These are phyloP conservation scores for Picea abies DNA, from an alignment of 83 land plant species.

Conservation along the genomic window DNA sequence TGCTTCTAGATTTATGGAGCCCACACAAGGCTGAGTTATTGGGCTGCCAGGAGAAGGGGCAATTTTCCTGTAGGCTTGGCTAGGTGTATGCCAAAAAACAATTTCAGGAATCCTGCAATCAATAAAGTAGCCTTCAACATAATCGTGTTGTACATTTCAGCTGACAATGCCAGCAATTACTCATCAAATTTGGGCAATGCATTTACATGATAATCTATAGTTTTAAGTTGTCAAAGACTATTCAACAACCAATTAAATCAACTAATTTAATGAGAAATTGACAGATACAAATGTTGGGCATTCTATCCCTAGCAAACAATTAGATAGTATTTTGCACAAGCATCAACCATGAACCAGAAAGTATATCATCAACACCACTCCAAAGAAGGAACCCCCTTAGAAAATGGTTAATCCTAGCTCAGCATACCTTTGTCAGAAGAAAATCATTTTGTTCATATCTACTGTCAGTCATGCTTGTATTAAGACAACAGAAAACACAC, in stretches of 20 bases:
- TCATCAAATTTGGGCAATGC: not conserved
- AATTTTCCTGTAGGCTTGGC: conserved; percentile 55
- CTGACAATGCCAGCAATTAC: not conserved
- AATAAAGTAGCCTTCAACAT: not conserved
- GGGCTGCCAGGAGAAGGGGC: conserved; percentile 37
- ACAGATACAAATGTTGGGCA: not conserved
- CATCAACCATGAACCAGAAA: not conserved
- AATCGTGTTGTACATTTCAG: not conserved
- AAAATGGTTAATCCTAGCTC: too few relatives aligned
- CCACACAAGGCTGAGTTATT: conserved; percentile 76
- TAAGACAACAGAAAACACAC: too few relatives aligned
- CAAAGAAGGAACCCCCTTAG: too few relatives aligned
- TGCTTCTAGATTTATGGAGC: conserved; percentile 81
- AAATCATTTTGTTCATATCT: too few relatives aligned
- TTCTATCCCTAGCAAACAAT: not conserved
- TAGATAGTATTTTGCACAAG: not conserved
- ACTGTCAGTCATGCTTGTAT: too few relatives aligned
- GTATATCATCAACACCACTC: too few relatives aligned
- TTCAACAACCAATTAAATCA: too few relatives aligned
- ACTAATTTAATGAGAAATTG: not conserved
- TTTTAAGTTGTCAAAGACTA: not conserved
- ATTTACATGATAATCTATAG: not conserved
- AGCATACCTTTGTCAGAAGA: too few relatives aligned
- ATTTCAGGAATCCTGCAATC: conserved; percentile 81
- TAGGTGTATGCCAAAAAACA: conserved; percentile 96